Evolutionary conservation across 225 moss, liverwort and hornwort genomes (phyloP), one percentile per base, ranked within the genome.

Genomic region (Thuidium tamariscinum): DNA sequence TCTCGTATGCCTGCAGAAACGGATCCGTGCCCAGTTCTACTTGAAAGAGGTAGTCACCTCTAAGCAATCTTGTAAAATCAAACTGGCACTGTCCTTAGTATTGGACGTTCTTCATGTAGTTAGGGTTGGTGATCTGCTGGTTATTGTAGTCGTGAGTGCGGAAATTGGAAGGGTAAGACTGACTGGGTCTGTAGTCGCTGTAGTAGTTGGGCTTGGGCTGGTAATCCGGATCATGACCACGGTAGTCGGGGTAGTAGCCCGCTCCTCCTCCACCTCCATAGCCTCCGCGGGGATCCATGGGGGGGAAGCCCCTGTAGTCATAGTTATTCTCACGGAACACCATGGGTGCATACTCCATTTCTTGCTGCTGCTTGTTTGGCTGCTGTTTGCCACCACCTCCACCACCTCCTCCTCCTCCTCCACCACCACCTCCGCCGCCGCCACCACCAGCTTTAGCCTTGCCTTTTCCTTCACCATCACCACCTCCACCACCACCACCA

Each of bases 101-200:
- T 39, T 85, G 84, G 68, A 93, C 32, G 68, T 57, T 90, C 87
- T 93, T 93, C 91, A 93, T 93, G 91, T 93, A 93, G 79, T 93
- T 91, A 51, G 93, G 91, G 67, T 93, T 93, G 77, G 91, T 93
- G 86, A 93, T 91, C 67, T 90, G 93, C 86, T 93, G 91, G 83
- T 91, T 91, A 80, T 87, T 76, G 83, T 81, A 83, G 68, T 93
- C 93, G 26, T 93, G 87, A 5, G 87, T 78, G 83, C 91, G 90
- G 77, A 87, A 93, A 72, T 93, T 87, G 61, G 91, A 87, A 34
- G 93, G 90, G 87, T 93, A 93, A 4, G 87, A 87, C 56, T 93
- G 93, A 78, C 93, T 93, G 62, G 93, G 93, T 83, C 84, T 76
- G 82, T 93, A 93, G 49, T 91, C 90, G 39, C 91, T 93, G 83